These are phyloP conservation scores for Leccinum solheimii DNA, from an alignment of 1,284 basidiomycete species.

Conservation along the genomic window DNA sequence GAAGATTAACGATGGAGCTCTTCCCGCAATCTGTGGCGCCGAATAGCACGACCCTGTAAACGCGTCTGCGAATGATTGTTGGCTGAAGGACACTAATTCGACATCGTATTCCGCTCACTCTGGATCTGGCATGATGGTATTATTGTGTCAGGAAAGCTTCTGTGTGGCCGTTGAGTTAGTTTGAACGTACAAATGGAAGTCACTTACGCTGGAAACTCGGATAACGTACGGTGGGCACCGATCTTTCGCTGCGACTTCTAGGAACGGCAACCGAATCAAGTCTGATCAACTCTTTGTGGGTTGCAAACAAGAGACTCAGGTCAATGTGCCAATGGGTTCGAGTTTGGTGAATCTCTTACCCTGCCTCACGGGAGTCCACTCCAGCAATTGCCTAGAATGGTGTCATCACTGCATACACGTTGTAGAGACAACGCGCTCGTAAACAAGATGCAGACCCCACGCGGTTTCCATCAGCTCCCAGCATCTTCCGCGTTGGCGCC, in stretches of 20 bases:
- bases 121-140: neutral
- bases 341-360: neutral
- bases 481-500: neutral
- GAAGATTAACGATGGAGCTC: constrained; percentile 31
- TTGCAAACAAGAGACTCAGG: neutral
- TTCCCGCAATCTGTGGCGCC: constrained; percentile 30
- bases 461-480: neutral
- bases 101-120: neutral
- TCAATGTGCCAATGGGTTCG: neutral
- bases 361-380: too few relatives aligned
- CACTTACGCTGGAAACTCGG: neutral
- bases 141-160: neutral
- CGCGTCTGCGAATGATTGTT: neutral
- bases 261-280: too few relatives aligned
- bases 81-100: neutral
- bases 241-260: too few relatives aligned
- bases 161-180: neutral
- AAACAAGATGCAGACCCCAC: neutral
- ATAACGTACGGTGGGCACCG: too few relatives aligned
- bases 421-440: neutral
- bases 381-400: too few relatives aligned
- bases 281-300: too few relatives aligned
- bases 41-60: constrained; percentile 19
- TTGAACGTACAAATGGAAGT: neutral
- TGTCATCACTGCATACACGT: too few relatives aligned